Percentiles rank a stretch among this genome's conserved stretches.
phyloP scores from a whole-genome alignment of 2,329 filamentous ascomycete genomes.

The Thermothelomyces thermophilus region DNA sequence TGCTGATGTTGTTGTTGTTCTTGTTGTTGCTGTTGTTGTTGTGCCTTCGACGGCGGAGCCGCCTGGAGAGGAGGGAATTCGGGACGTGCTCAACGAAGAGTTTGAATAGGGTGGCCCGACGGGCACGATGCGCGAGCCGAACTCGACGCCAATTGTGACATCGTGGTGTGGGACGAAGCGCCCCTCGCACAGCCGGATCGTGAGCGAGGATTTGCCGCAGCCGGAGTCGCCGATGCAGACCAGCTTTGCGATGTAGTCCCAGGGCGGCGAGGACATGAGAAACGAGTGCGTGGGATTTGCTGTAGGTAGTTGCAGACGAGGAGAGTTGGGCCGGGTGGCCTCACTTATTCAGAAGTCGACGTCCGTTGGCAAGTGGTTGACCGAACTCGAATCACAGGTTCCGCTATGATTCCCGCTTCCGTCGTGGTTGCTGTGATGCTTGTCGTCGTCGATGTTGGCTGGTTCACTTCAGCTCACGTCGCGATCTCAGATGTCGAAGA shows the following conservation, averaged over 20 bases:
- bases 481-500: too few species aligned
- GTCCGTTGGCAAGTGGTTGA: too few species aligned
- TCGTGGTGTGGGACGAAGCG: slow-evolving; percentile 92
- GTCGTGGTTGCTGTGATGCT: too few species aligned
- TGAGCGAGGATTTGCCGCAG: slow-evolving; percentile 90
- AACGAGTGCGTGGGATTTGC: slow-evolving; percentile 14
- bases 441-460: too few species aligned
- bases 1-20: slow-evolving; percentile 4
- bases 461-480: too few species aligned
- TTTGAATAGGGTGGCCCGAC: slow-evolving; percentile 17
- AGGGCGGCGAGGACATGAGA: slow-evolving; percentile 60
- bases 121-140: slow-evolving; percentile 58
- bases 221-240: slow-evolving; percentile 96
- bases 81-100: slow-evolving; percentile 16
- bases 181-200: slow-evolving; percentile 92
- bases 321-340: background rate
- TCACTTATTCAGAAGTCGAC: too few species aligned
- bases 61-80: background rate
- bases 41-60: slow-evolving; percentile 3
- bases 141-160: slow-evolving; percentile 95
- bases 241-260: slow-evolving; percentile 99
- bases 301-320: slow-evolving; percentile 1
- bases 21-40: background rate
- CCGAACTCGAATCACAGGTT: too few species aligned
- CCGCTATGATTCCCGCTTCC: too few species aligned